Percentiles rank a stretch among this genome's conserved stretches.
Evolutionary conservation across 805 yeast species (phyloP).

Genomic region (Sugiyamaella chiloensis): DNA sequence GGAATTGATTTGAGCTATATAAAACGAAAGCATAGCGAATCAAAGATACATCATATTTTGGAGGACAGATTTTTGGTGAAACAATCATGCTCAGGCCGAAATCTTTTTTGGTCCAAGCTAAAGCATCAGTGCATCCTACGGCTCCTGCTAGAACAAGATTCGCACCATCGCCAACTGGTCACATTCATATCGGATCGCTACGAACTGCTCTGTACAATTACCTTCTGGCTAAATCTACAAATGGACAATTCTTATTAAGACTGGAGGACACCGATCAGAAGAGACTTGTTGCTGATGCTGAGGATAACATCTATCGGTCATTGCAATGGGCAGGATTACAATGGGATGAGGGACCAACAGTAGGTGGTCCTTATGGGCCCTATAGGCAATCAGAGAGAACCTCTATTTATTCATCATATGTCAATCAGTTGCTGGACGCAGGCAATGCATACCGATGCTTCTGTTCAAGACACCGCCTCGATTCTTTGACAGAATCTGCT

Average conservation of each 20-base stretch:
- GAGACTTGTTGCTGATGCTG: slow-evolving; percentile 78
- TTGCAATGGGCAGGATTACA: slow-evolving; percentile 72
- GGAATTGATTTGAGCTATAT: no score
- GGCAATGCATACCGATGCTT: slow-evolving; percentile 85
- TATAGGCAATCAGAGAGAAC: slow-evolving; percentile 82
- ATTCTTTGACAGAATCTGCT: slow-evolving; percentile 67
- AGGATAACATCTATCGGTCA: slow-evolving; percentile 69
- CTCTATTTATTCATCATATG: slow-evolving; percentile 60
- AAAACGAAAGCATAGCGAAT: no score
- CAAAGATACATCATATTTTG: no score
- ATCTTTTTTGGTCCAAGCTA: background rate
- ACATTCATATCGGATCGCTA: slow-evolving; percentile 87
- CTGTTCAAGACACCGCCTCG: slow-evolving; percentile 77
- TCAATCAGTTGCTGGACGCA: slow-evolving; percentile 49
- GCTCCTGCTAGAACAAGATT: slow-evolving; percentile 80
- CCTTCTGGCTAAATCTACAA: slow-evolving; percentile 70
- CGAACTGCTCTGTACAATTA: slow-evolving; percentile 92
- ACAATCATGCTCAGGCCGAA: background rate
- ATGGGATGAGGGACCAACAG: slow-evolving; percentile 80
- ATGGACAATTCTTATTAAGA: slow-evolving; percentile 76
- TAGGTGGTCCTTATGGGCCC: slow-evolving; percentile 63
- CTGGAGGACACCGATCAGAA: slow-evolving; percentile 91
- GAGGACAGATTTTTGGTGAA: no score
- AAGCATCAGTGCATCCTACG: slow-evolving; percentile 6
- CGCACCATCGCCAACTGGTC: slow-evolving; percentile 98